Conservation (phyloP, 345 rosid species). For the Balakata baccata region DNA sequence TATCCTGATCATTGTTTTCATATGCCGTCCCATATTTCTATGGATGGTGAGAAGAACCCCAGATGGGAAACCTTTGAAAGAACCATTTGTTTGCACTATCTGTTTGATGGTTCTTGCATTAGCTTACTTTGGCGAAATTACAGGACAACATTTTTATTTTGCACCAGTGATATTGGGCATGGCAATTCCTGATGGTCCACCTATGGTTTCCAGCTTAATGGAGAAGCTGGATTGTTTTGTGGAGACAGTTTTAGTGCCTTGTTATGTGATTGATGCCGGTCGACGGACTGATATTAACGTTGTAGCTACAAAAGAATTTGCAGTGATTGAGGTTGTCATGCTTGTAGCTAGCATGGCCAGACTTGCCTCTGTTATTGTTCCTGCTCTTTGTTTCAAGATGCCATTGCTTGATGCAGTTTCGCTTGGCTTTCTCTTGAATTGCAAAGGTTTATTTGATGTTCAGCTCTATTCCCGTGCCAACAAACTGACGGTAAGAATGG, state of each 20-base stretch:
- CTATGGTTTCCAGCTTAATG: slow-evolving; percentile 31
- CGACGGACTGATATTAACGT: slow-evolving; percentile 18
- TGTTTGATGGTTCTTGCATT: slow-evolving; percentile 26
- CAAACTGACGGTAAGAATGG: neutral
- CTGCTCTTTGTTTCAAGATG: slow-evolving; percentile 34
- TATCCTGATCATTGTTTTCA: neutral
- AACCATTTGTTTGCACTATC: slow-evolving; percentile 17
- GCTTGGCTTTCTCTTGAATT: slow-evolving; percentile 36
- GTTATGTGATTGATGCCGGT: slow-evolving; percentile 34
- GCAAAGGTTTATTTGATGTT: slow-evolving; percentile 43
- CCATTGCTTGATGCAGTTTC: slow-evolving; percentile 41
- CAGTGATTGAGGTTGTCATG: slow-evolving; percentile 19
- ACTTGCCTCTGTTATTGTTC: slow-evolving; percentile 21
- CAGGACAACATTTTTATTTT: slow-evolving; percentile 27
- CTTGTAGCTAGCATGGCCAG: slow-evolving; percentile 18
- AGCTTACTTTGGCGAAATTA: slow-evolving; percentile 25
- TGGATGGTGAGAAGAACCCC: slow-evolving; percentile 45
- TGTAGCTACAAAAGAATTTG: neutral
- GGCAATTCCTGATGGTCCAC: slow-evolving; percentile 34
- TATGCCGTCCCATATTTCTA: slow-evolving; percentile 33
- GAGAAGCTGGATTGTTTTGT: slow-evolving; percentile 35
- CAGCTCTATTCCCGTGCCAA: slow-evolving; percentile 25
- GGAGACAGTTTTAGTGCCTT: slow-evolving; percentile 37
- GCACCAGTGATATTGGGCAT: slow-evolving; percentile 39
- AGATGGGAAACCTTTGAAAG: slow-evolving; percentile 37